phyloP scores from a whole-genome alignment of 306 rosid genomes.

The Carpinus fangiana region DNA sequence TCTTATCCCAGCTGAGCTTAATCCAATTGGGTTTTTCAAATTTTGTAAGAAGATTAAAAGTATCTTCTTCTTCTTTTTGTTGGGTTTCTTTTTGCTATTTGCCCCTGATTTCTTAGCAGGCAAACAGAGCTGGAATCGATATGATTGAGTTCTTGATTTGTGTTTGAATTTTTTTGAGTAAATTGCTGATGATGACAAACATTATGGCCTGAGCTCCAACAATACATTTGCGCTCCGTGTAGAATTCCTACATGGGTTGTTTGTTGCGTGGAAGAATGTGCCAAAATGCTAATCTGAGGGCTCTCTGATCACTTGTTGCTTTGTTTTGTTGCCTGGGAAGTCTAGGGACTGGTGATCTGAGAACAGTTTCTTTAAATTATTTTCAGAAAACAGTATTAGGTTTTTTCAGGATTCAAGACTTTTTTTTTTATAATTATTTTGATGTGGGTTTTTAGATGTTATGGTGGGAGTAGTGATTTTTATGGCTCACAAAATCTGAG shows the following conservation, averaged over 20 bases:
- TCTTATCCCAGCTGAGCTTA: neutral
- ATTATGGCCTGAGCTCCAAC: slow-evolving; percentile 15
- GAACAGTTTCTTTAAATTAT: neutral
- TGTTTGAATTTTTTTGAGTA: neutral
- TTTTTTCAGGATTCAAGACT: too few relatives aligned
- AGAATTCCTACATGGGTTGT: slow-evolving; percentile 49
- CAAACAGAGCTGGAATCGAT: neutral
- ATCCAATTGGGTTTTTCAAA: neutral
- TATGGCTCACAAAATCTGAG: neutral
- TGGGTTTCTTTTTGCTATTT: neutral
- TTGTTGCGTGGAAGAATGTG: slow-evolving; percentile 66
- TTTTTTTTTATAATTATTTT: neutral
- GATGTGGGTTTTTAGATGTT: neutral
- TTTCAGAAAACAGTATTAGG: neutral
- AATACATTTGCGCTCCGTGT: slow-evolving; percentile 57
- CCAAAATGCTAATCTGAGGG: slow-evolving; percentile 84
- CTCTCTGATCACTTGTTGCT: neutral
- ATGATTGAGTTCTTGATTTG: neutral
- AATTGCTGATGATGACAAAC: slow-evolving; percentile 6
- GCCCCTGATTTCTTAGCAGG: neutral
- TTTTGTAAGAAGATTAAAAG: neutral
- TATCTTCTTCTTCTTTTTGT: too few relatives aligned
- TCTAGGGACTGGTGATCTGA: neutral
- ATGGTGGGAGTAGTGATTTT: neutral
- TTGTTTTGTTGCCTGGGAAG: neutral